A percentile compares a stretch with the other conserved stretches of the same genome.
Evolutionary conservation across 2,329 filamentous ascomycete species (phyloP).

Genomic region (Xylaria sp.): DNA sequence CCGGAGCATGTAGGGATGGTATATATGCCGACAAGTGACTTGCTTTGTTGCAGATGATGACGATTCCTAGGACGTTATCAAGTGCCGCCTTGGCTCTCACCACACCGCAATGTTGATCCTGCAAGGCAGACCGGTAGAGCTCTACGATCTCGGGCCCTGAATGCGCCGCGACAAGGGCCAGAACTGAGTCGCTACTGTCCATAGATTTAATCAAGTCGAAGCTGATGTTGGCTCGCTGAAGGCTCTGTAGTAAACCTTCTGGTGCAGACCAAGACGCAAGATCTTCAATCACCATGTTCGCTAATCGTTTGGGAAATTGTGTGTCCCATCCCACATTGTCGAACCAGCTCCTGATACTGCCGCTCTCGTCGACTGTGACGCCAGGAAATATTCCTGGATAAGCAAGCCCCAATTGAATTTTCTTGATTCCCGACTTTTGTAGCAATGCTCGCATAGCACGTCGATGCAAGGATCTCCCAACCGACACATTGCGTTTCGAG

Average conservation of each 20-base stretch:
- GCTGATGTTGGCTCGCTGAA: conserved; percentile 77
- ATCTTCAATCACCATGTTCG: conserved; percentile 78
- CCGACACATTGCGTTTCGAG: conserved; percentile 84
- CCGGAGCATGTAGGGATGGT: conserved; percentile 71
- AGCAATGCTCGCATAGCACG: conserved; percentile 80
- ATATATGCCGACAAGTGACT: conserved; percentile 76
- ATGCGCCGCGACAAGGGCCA: conserved; percentile 78
- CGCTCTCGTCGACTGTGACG: conserved; percentile 71
- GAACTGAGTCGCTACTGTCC: conserved; percentile 78
- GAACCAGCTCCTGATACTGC: conserved; percentile 78
- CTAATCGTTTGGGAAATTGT: conserved; percentile 65
- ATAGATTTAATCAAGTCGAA: conserved; percentile 87
- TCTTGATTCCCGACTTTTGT: conserved; percentile 77
- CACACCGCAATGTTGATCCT: conserved; percentile 79
- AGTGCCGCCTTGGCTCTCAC: conserved; percentile 81
- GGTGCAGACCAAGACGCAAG: conserved; percentile 79
- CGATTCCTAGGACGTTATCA: conserved; percentile 78
- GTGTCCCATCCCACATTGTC: conserved; percentile 90
- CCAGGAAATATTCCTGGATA: conserved; percentile 89
- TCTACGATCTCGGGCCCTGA: conserved; percentile 82
- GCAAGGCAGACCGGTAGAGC: conserved; percentile 80
- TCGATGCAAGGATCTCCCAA: conserved; percentile 89
- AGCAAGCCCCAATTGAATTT: conserved; percentile 82
- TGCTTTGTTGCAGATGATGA: conserved; percentile 80
- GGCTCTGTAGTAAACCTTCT: conserved; percentile 77